Percentiles rank a stretch among this genome's conserved stretches.
Conservation (phyloP, 805 yeast genomes). For the Yarrowia deformans region DNA sequence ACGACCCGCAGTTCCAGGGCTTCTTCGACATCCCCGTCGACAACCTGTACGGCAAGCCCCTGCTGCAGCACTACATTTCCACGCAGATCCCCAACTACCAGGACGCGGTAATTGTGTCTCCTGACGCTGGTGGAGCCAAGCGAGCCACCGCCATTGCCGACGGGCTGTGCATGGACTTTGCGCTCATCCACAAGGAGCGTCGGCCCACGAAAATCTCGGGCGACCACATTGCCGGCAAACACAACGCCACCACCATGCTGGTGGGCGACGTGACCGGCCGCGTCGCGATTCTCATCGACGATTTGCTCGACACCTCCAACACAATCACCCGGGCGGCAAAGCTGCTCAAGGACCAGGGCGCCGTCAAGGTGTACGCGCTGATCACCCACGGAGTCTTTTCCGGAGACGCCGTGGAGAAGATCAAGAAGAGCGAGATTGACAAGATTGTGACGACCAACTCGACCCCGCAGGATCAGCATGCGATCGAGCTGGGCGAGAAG, state of each 20-base stretch:
- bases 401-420: constrained; percentile 84
- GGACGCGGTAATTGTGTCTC: constrained; percentile 91
- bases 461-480: constrained; percentile 79
- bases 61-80: constrained; percentile 82
- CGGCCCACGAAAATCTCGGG: constrained; percentile 52
- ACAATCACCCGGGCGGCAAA: constrained; percentile 93
- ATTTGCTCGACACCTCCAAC: constrained; percentile 89
- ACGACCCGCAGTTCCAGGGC: constrained; percentile 98
- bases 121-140: constrained; percentile 99
- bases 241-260: constrained; percentile 85
- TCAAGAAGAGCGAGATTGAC: constrained; percentile 74
- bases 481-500: constrained; percentile 61
- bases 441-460: constrained; percentile 88
- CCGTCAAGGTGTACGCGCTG: constrained; percentile 81
- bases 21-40: constrained; percentile 97
- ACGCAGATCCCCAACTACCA: constrained; percentile 78
- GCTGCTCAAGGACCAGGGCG: constrained; percentile 91
- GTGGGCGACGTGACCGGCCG: constrained; percentile 92
- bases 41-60: constrained; percentile 86
- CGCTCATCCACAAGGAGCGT: constrained; percentile 93
- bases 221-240: constrained; percentile 45
- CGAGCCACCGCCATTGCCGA: constrained; percentile 96
- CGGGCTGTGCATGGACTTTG: constrained; percentile 84
- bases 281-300: constrained; percentile 91
- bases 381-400: constrained; percentile 93